Conservation (phyloP, 805 yeast species). For the Monosporozyma yasuniensis region DNA sequence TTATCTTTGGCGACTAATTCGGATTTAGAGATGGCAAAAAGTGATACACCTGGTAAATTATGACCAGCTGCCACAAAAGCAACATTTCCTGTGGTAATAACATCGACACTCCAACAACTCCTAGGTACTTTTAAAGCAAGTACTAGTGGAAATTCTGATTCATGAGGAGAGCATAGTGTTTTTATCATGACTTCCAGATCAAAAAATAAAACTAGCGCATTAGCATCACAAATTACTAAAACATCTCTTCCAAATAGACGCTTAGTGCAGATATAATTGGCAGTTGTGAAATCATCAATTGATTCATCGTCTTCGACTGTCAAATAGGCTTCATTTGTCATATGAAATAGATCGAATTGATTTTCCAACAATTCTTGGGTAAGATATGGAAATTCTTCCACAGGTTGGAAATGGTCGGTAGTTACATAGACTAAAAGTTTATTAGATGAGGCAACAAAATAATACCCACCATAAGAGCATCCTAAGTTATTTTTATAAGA, state of each 20-base stretch:
- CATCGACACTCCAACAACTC: constrained; percentile 23
- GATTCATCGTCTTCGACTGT: neutral
- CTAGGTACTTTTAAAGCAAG: constrained; percentile 9
- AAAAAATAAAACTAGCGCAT: constrained; percentile 41
- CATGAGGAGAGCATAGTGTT: too few relatives aligned
- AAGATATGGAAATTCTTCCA: neutral
- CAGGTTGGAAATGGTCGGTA: too few relatives aligned
- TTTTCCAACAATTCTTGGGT: neutral
- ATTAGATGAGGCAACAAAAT: too few relatives aligned
- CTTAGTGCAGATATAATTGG: constrained; percentile 20
- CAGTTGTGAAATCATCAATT: neutral
- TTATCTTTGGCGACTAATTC: neutral
- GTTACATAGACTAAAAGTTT: too few relatives aligned
- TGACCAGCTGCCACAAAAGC: constrained; percentile 17
- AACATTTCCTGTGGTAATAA: constrained; percentile 1
- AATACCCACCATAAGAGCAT: constrained; percentile 7
- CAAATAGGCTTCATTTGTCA: neutral
- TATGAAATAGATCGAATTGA: neutral
- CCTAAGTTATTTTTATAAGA: constrained; percentile 11
- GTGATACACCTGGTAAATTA: constrained; percentile 16
- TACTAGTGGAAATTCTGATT: neutral
- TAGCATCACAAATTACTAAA: constrained; percentile 44
- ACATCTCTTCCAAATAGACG: constrained; percentile 31
- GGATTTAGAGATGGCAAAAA: constrained; percentile 8
- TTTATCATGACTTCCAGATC: constrained; percentile 20